Base-by-base conservation (phyloP, 129 eudicot genomes). In the Deinandra increscens region DNA sequence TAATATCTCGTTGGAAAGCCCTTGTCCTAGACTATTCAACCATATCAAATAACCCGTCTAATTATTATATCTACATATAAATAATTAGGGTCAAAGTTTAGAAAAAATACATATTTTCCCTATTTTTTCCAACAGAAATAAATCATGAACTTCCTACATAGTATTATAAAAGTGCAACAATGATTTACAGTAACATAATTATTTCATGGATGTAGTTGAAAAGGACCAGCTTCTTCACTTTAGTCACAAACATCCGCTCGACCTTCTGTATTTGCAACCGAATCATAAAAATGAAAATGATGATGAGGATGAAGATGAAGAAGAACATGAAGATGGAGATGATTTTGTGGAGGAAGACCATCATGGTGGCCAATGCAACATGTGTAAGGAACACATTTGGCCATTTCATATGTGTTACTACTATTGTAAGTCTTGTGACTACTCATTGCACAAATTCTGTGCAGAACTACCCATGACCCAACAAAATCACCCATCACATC, bases 401-500 rank as follows among this genome's bases (percentile, higher is more conserved):
- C 20, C 53, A 38, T 41, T 41, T 20, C 69, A 64, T 41, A 5
- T 64, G 50, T 64, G 18, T 41, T 64, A 64, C 19, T 64, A 64
- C 53, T 4, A 22, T 0, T 55, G 36, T n/a, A 41, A 64, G 68
- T n/a, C 49, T 64, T 64, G 69, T 64, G 10, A 12, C 53, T 64
- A 64, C 37, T 64, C 36, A 3, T 41, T 41, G 37, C 69, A 64
- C 9, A 66, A 45, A 15, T 46, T 46, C 7, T 66, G 71, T 45
- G 71, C 42, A 4, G 61, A 68, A 17, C 5, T 68, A 17, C 60
- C 45, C n/a, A 6, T 4, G 4, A 33, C 1, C 5, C 17, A 22
- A 68, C 60, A 49, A 48, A 48, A 68, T n/a, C 72, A 68, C 46
- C 45, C 54, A 5, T 48, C 9, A 31, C 72, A 68, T 68, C 61